Evolutionary conservation across 192 early-diverging fungal genomes (phyloP).

Genomic region (Podila clonocystis): DNA sequence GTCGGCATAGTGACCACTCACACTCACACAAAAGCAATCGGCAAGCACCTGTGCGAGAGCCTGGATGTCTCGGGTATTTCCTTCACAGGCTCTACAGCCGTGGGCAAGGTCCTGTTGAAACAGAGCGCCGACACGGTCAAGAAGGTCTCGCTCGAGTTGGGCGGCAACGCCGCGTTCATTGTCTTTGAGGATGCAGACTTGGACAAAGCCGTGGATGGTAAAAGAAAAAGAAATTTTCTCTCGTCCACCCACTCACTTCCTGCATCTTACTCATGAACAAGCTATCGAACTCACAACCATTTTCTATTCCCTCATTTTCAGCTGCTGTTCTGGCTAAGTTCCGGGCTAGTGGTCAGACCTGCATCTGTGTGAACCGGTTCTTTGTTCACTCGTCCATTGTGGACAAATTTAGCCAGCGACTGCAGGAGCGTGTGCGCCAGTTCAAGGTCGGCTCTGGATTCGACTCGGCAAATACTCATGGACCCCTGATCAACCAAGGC

Average conservation of each 20-base stretch:
- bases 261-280: too few species aligned
- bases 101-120: slow-evolving; percentile 72
- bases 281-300: too few species aligned
- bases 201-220: slow-evolving; percentile 73
- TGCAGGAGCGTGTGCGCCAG: slow-evolving; percentile 62
- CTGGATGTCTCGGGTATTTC: slow-evolving; percentile 73
- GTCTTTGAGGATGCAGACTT: slow-evolving; percentile 83
- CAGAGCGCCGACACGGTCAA: slow-evolving; percentile 74
- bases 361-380: slow-evolving; percentile 81
- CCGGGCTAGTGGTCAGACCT: slow-evolving; percentile 83
- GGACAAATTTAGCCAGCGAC: slow-evolving; percentile 65
- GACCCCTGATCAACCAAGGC: slow-evolving; percentile 81
- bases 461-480: slow-evolving; percentile 68
- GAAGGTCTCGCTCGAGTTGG: slow-evolving; percentile 84
- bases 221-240: slow-evolving; percentile 6
- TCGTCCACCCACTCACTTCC: neutral
- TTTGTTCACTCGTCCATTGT: slow-evolving; percentile 77
- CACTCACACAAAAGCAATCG: slow-evolving; percentile 61
- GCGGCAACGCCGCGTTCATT: slow-evolving; percentile 86
- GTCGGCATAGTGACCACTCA: slow-evolving; percentile 73
- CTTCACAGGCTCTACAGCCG: slow-evolving; percentile 82
- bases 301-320: slow-evolving; percentile 8
- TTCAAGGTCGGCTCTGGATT: slow-evolving; percentile 85
- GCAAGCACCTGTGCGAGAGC: slow-evolving; percentile 67
- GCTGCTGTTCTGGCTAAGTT: slow-evolving; percentile 71